A percentile compares a stretch with the other conserved stretches of the same genome.
phyloP scores from a whole-genome alignment of 257 asterid genomes.

The Forsythia viridissima region DNA sequence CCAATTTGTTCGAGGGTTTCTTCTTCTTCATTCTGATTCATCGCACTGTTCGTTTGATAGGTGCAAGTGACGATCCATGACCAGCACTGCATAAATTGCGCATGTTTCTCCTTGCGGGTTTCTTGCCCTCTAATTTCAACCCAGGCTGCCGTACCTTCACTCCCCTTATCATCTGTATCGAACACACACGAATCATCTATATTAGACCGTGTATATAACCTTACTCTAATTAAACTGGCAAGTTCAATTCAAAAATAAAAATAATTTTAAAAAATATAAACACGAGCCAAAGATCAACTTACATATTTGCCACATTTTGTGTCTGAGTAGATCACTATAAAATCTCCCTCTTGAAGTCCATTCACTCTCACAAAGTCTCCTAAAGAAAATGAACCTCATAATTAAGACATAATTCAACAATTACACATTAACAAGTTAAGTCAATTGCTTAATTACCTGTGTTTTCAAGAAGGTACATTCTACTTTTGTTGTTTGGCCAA shows the following conservation, averaged over 20 bases:
- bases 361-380: conserved; percentile 66
- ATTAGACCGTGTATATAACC: neutral
- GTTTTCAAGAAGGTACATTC: conserved; percentile 94
- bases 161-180: conserved; percentile 79
- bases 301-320: conserved; percentile 86
- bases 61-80: conserved; percentile 36
- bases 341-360: conserved; percentile 74
- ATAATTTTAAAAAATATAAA: too few relatives aligned
- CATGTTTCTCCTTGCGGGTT: conserved; percentile 55
- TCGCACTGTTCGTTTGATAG: conserved; percentile 43
- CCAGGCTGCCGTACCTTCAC: conserved; percentile 78
- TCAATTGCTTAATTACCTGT: conserved; percentile 43
- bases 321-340: conserved; percentile 61
- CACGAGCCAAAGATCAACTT: conserved; percentile 19
- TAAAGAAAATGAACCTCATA: conserved; percentile 9
- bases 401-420: neutral
- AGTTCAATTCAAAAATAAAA: neutral
- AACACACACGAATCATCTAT: neutral
- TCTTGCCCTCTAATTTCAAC: conserved; percentile 60
- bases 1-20: neutral
- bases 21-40: conserved; percentile 4
- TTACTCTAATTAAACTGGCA: neutral
- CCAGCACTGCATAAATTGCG: conserved; percentile 44
- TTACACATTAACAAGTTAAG: neutral
- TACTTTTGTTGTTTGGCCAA: conserved; percentile 90